Percentiles rank a stretch among this genome's conserved stretches.
These are phyloP conservation scores for Crithidia bombi DNA, from an alignment of 208 protist species.

Conservation along the genomic window DNA sequence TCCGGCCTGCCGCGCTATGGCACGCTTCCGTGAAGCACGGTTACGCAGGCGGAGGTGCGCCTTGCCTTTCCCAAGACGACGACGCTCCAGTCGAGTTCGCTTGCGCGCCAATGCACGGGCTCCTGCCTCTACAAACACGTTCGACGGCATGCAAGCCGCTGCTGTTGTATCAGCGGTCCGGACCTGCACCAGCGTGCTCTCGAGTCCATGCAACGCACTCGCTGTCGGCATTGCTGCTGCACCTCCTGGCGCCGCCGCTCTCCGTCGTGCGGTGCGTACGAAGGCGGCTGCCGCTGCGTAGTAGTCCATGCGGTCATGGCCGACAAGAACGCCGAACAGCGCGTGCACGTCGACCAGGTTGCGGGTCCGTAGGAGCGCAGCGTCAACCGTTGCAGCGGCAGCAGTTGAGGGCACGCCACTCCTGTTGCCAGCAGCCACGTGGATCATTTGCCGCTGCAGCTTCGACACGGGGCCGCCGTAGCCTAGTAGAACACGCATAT, in stretches of 20 bases:
- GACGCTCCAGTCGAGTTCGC: slow-evolving; percentile 7
- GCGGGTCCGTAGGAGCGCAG: slow-evolving; percentile 34
- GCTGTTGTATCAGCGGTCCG: neutral
- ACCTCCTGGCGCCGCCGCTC: neutral
- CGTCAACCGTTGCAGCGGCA: slow-evolving; percentile 6
- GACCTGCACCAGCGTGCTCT: slow-evolving; percentile 22
- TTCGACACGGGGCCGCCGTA: slow-evolving; percentile 41
- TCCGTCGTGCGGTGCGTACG: slow-evolving; percentile 25
- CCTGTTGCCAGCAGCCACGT: slow-evolving; percentile 4
- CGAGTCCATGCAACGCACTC: neutral
- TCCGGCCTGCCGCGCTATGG: neutral
- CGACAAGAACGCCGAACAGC: slow-evolving; percentile 52
- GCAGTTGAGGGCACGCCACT: neutral
- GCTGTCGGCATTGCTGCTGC: neutral
- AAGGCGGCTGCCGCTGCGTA: slow-evolving; percentile 49
- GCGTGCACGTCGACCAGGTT: slow-evolving; percentile 54
- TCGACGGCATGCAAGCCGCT: neutral
- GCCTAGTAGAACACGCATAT: slow-evolving; percentile 33
- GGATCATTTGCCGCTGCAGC: slow-evolving; percentile 32
- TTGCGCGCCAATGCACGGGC: slow-evolving; percentile 14
- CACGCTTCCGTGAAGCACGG: neutral
- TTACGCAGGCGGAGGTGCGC: slow-evolving; percentile 6
- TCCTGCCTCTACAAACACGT: slow-evolving; percentile 29
- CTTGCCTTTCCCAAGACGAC: slow-evolving; percentile 16
- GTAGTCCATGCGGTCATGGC: slow-evolving; percentile 46